Conservation (phyloP, 352 stramenopile genomes). For the Pythium dissimile region DNA sequence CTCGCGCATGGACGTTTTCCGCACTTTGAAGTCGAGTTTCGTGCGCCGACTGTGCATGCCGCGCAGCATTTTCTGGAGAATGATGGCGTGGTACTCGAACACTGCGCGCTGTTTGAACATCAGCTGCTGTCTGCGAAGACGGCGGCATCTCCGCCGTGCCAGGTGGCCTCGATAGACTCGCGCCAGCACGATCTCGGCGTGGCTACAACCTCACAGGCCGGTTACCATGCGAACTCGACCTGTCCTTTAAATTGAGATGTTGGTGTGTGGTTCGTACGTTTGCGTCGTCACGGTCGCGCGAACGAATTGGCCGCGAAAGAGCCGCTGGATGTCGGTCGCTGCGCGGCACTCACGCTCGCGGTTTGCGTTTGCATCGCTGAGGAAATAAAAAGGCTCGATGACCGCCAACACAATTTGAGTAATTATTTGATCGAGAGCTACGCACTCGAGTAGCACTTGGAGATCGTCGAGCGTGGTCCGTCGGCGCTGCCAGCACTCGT, state of each 20-base stretch:
- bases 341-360: slow-evolving; percentile 34
- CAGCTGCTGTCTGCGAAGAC: slow-evolving; percentile 15
- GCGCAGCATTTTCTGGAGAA: slow-evolving; percentile 56
- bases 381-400: not conserved
- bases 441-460: slow-evolving; percentile 47
- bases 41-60: slow-evolving; percentile 41
- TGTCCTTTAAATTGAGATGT: no score
- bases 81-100: slow-evolving; percentile 43
- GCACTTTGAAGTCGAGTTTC: slow-evolving; percentile 53
- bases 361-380: slow-evolving; percentile 47
- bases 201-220: slow-evolving; percentile 17
- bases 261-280: no score
- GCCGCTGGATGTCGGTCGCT: slow-evolving; percentile 53
- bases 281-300: slow-evolving; percentile 35
- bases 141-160: slow-evolving; percentile 28
- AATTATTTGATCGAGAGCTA: not conserved
- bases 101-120: slow-evolving; percentile 28
- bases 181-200: slow-evolving; percentile 48
- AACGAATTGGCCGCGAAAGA: slow-evolving; percentile 55
- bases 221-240: no score
- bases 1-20: slow-evolving; percentile 52
- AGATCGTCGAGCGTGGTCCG: slow-evolving; percentile 41
- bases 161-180: slow-evolving; percentile 61
- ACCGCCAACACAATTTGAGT: no score
- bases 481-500: slow-evolving; percentile 56